These are phyloP conservation scores for Eragrostis tef DNA, from an alignment of 202 grass and related monocot species.

Conservation along the genomic window DNA sequence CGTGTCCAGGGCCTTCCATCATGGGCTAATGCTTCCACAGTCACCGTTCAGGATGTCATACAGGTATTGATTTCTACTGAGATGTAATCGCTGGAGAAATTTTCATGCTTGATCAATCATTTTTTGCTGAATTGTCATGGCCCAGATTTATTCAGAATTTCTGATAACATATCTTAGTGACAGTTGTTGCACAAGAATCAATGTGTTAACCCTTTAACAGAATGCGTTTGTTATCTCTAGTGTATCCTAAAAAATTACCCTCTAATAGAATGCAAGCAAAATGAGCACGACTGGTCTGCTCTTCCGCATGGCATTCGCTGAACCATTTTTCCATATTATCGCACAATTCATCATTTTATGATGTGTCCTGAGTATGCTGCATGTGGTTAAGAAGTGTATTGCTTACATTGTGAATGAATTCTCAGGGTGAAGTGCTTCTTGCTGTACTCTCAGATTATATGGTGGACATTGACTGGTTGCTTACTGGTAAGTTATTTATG, in stretches of 20 bases:
- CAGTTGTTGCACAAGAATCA: no score
- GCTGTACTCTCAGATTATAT: slow-evolving; percentile 97
- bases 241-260: background rate
- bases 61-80: slow-evolving; percentile 57
- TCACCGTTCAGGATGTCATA: slow-evolving; percentile 82
- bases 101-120: background rate
- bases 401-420: slow-evolving; percentile 50
- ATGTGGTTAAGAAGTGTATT: slow-evolving; percentile 33
- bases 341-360: slow-evolving; percentile 6
- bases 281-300: background rate
- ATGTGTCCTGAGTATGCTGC: background rate
- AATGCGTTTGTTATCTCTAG: background rate
- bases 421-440: slow-evolving; percentile 74
- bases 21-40: slow-evolving; percentile 69
- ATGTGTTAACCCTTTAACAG: background rate
- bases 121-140: background rate
- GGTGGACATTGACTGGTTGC: slow-evolving; percentile 95
- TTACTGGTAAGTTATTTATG: slow-evolving; percentile 60
- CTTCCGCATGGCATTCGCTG: background rate
- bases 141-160: background rate
- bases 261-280: slow-evolving; percentile 1
- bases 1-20: slow-evolving; percentile 76
- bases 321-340: slow-evolving; percentile 20
- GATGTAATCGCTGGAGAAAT: background rate
- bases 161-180: background rate